Percentiles rank a stretch among this genome's conserved stretches.
phyloP scores from a whole-genome alignment of 768 basidiomycete species.

The Boletus sp. region DNA sequence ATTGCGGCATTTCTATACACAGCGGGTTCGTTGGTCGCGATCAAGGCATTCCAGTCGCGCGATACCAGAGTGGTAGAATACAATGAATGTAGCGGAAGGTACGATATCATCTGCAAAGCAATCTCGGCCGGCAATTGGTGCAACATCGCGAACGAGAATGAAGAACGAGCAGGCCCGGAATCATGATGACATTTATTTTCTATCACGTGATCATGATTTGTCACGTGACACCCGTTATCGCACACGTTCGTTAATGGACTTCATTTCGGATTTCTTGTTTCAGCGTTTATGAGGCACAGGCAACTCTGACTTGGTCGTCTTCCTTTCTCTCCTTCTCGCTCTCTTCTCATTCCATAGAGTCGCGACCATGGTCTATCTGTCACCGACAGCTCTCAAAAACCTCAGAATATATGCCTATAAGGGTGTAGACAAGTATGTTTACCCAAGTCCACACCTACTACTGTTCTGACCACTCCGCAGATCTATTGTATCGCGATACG shows the following conservation, averaged over 20 bases:
- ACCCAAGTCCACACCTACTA: not conserved
- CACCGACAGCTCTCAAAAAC: slow-evolving; percentile 63
- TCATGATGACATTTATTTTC: not conserved
- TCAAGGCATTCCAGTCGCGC: slow-evolving; percentile 46
- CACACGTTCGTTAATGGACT: not conserved
- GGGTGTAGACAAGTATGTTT: slow-evolving; percentile 71
- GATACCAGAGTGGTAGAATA: slow-evolving; percentile 36
- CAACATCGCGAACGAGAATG: slow-evolving; percentile 30
- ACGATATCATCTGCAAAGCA: slow-evolving; percentile 45
- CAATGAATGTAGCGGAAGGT: slow-evolving; percentile 48
- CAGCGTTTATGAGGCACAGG: not conserved
- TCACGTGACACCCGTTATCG: slow-evolving; percentile 2
- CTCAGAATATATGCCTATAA: slow-evolving; percentile 78
- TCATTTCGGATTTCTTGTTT: not conserved
- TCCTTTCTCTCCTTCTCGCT: not conserved
- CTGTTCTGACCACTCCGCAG: slow-evolving; percentile 35
- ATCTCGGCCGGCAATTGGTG: slow-evolving; percentile 56
- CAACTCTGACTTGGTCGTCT: not conserved
- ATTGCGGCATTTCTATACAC: slow-evolving; percentile 60
- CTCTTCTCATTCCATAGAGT: not conserved
- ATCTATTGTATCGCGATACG: slow-evolving; percentile 70
- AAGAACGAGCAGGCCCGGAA: not conserved
- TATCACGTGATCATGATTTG: slow-evolving; percentile 2
- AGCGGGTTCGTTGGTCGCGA: slow-evolving; percentile 42
- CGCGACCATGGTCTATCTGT: slow-evolving; percentile 59